Evolutionary conservation across 1,284 basidiomycete genomes (phyloP).

Genomic region (Heterobasidion parviporum): DNA sequence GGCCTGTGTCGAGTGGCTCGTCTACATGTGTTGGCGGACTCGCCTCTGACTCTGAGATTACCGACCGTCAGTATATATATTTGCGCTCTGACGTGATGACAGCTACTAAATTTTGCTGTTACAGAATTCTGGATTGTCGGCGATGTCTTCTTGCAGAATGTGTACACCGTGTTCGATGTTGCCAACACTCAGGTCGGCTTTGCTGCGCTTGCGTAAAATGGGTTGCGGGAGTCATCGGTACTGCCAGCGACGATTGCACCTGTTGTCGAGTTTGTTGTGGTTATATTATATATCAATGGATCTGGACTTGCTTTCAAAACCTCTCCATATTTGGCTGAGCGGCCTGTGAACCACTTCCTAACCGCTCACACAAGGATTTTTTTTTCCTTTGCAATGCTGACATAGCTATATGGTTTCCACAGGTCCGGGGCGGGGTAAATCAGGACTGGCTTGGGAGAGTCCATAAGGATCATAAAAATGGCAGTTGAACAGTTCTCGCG

Average conservation of each 20-base stretch:
- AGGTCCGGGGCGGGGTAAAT: too few species aligned
- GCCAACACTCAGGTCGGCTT: slow-evolving; percentile 17
- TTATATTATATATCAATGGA: background rate
- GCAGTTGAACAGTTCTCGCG: too few species aligned
- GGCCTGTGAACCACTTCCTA: too few species aligned
- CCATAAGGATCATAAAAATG: too few species aligned
- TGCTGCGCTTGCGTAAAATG: slow-evolving; percentile 13
- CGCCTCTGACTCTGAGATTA: background rate
- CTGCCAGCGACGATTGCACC: too few species aligned
- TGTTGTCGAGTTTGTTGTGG: background rate
- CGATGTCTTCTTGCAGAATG: slow-evolving; percentile 10
- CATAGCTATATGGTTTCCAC: too few species aligned
- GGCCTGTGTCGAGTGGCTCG: slow-evolving; percentile 8
- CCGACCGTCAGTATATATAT: background rate
- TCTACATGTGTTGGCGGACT: slow-evolving; percentile 17
- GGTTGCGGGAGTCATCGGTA: background rate
- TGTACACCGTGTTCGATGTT: slow-evolving; percentile 18
- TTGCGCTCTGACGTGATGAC: background rate
- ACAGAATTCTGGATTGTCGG: slow-evolving; percentile 15
- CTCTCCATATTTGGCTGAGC: too few species aligned
- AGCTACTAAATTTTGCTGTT: background rate
- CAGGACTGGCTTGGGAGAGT: too few species aligned
- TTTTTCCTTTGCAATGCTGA: too few species aligned
- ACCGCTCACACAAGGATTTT: too few species aligned
- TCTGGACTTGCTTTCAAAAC: too few species aligned